Evolutionary conservation across 768 basidiomycete species (phyloP).

Genomic region (Polyporus arcularius): DNA sequence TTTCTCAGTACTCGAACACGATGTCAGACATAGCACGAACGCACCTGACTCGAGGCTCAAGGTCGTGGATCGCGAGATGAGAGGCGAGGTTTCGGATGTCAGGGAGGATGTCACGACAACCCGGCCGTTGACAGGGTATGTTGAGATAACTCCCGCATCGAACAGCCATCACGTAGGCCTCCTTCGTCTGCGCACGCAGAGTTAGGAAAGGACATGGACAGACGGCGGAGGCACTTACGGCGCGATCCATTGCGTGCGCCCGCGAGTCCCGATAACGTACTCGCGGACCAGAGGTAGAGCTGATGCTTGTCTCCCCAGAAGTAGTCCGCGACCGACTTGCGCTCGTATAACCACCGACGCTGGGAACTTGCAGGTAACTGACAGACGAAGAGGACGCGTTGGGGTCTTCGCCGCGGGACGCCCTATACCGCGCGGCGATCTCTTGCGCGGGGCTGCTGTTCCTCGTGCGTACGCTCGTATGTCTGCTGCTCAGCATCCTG

Average conservation of each 20-base stretch:
- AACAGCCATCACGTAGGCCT: conserved; percentile 16
- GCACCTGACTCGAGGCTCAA: conserved; percentile 12
- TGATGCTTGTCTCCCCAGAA: conserved; percentile 4
- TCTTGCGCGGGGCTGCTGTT: conserved; percentile 21
- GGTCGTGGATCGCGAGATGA: conserved; percentile 23
- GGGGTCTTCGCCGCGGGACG: conserved; percentile 7
- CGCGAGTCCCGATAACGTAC: conserved; percentile 13
- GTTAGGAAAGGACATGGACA: not conserved
- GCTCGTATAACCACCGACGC: not conserved
- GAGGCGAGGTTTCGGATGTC: conserved; percentile 16
- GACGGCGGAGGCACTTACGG: conserved; percentile 7
- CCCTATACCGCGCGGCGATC: conserved; percentile 20
- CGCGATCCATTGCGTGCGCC: conserved; percentile 12
- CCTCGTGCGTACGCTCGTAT: conserved; percentile 3
- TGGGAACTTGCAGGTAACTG: conserved; percentile 8
- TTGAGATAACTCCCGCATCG: conserved; percentile 7
- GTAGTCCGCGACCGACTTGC: not conserved
- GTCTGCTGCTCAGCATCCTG: conserved; percentile 5
- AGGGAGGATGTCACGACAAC: conserved; percentile 20
- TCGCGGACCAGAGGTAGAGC: conserved; percentile 11
- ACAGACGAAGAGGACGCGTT: conserved; percentile 7
- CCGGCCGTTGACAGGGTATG: conserved; percentile 20
- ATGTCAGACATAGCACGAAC: not conserved
- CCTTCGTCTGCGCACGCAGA: not conserved
- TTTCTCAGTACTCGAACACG: too few relatives aligned